These are phyloP conservation scores for Anthracocystis setariae DNA, from an alignment of 1,284 basidiomycete species.

Conservation along the genomic window DNA sequence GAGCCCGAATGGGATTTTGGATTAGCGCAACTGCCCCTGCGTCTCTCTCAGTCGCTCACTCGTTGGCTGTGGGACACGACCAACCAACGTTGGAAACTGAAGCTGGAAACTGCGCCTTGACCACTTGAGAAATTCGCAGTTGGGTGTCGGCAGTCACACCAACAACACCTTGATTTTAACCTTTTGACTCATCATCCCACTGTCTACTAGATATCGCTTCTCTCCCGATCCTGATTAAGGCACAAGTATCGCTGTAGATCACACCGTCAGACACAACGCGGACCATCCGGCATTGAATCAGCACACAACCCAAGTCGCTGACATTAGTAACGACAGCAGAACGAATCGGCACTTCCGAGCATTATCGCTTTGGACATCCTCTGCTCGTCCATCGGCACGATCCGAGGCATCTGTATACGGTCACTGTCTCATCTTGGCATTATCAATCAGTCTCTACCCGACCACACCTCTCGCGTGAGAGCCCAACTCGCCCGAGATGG, in stretches of 20 bases:
- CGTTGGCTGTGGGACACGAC: no score
- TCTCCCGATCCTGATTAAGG: background rate
- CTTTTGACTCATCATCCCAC: background rate
- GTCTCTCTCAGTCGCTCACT: background rate
- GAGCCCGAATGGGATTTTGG: no score
- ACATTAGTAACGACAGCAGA: background rate
- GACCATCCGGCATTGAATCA: background rate
- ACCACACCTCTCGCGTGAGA: background rate
- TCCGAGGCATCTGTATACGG: background rate
- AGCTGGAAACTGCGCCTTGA: conserved; percentile 2
- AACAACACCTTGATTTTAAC: background rate
- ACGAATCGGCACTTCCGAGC: background rate
- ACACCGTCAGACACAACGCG: background rate
- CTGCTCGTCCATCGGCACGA: background rate
- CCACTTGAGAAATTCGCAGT: conserved; percentile 1
- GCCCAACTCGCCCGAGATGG: conserved; percentile 45
- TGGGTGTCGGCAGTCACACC: conserved; percentile 5
- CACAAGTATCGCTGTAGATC: background rate
- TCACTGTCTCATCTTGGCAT: background rate
- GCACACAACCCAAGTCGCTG: background rate
- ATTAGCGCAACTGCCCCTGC: conserved; percentile 7
- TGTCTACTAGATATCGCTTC: background rate
- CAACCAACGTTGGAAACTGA: background rate
- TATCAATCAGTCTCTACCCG: background rate
- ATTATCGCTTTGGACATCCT: no score